Evolutionary conservation across 2,329 filamentous ascomycete species (phyloP).

Genomic region (Trichothecium roseum): DNA sequence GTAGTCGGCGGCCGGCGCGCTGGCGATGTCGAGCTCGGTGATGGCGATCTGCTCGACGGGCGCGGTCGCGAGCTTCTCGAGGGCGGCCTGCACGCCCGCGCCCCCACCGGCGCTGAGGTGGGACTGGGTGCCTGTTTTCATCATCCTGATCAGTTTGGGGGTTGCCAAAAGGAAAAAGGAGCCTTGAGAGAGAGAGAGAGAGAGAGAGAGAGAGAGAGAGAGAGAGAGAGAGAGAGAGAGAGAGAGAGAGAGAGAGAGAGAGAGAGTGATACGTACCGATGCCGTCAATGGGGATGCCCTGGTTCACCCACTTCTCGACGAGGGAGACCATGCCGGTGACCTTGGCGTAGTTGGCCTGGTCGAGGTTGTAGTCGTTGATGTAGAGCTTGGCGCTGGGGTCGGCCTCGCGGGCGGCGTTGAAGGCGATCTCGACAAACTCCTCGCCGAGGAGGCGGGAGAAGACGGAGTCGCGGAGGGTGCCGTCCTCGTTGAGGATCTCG

Average conservation of each 20-base stretch:
- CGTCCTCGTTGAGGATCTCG: conserved; percentile 54
- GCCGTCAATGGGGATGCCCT: conserved; percentile 54
- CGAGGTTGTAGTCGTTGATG: conserved; percentile 67
- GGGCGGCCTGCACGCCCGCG: conserved; percentile 32
- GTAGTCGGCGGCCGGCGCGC: conserved; percentile 46
- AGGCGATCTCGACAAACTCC: conserved; percentile 59
- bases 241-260: too few relatives aligned
- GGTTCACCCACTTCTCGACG: conserved; percentile 53
- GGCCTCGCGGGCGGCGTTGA: conserved; percentile 54
- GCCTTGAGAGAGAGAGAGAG: too few relatives aligned
- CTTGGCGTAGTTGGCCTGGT: conserved; percentile 49
- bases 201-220: too few relatives aligned
- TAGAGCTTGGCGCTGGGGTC: conserved; percentile 61
- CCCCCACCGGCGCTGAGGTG: conserved; percentile 38
- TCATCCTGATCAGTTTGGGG: too few relatives aligned
- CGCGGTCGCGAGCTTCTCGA: conserved; percentile 40
- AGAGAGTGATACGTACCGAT: conserved; percentile 26
- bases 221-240: too few relatives aligned
- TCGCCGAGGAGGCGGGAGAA: conserved; percentile 61
- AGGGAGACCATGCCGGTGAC: conserved; percentile 41
- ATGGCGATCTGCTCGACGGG: conserved; percentile 48
- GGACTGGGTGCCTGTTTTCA: conserved; percentile 33
- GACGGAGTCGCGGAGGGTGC: conserved; percentile 46
- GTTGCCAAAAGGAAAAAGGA: too few relatives aligned
- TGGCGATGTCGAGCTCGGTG: conserved; percentile 58